Conservation (phyloP, 2,329 filamentous ascomycete species). For the Apiospora sp. region DNA sequence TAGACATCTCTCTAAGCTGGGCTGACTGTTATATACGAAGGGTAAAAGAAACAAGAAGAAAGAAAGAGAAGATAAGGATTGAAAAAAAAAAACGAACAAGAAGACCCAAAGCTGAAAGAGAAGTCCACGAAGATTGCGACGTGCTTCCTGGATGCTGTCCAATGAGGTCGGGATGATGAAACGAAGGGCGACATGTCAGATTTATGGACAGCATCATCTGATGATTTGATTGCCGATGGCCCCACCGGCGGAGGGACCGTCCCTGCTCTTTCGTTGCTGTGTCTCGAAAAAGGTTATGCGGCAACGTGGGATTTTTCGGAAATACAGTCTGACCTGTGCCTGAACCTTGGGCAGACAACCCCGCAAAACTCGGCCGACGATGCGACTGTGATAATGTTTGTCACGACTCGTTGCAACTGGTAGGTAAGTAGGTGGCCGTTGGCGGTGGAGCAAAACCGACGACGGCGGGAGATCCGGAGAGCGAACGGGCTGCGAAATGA, state of each 20-base stretch:
- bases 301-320: conserved; percentile 9
- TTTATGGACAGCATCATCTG: conserved; percentile 6
- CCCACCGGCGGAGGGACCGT: neutral
- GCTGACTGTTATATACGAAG: neutral
- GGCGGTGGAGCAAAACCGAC: neutral
- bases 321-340: conserved; percentile 1
- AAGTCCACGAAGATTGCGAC: neutral
- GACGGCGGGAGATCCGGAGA: neutral
- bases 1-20: neutral
- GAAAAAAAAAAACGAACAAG: neutral
- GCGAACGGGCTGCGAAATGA: neutral
- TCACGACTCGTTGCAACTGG: neutral
- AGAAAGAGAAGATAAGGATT: neutral
- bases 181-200: conserved; percentile 18
- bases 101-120: neutral
- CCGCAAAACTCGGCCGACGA: neutral
- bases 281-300: conserved; percentile 8
- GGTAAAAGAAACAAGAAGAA: neutral
- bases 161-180: conserved; percentile 15
- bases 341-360: neutral
- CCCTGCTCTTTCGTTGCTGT: neutral
- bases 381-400: neutral
- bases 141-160: neutral
- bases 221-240: conserved; percentile 6
- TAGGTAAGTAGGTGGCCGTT: neutral